Base-by-base conservation (phyloP, 129 eudicot genomes). In the Helichrysum umbraculigerum region DNA sequence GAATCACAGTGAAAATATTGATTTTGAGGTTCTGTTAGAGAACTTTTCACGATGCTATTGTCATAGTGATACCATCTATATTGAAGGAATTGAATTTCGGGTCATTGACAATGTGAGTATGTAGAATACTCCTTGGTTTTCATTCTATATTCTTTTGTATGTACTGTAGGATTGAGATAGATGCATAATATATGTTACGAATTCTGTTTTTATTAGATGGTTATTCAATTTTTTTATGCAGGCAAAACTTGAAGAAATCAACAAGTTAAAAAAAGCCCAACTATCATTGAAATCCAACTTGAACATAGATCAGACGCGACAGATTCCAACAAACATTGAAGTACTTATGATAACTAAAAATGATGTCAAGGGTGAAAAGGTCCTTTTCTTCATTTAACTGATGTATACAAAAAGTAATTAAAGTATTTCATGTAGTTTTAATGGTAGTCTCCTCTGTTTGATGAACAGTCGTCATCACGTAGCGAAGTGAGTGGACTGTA, bases 71-170 rank as follows among this genome's bases (percentile, higher is more conserved):
- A 54, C 29, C 17, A 37, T 67, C 54, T 67, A 39, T 39, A n/a
- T 67, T 21, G 72, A 67, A 67, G 72, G 72, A 21, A 37, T 67
- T 20, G 54, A 67, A 20, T 39, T 35, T 67, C 52, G 52, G 39
- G 56, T 56, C n/a, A 68, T 68, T 68, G 72, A 68, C 32, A 22
- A 39, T 20, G 73, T 51, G 34, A 42, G 73, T 42, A 8, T 42
- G 41, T 6, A 35, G 1, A 35, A 35, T 0, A 25, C 41, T 35
- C 9, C 7, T 35, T 6, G 9, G 28, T 25, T 25, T 25, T 25
- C 28, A 25, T 25, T 25, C 41, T 35, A 7, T 6, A 8, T 35
- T 35, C 41, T 35, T 35, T 35, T 7, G n/a, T 25, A 0, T 25
- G 0, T 25, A 25, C 28, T 1, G 28, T 25, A 25, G 1, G 28